Conservation (phyloP, 352 stramenopile genomes). For the Pythium periplocum region DNA sequence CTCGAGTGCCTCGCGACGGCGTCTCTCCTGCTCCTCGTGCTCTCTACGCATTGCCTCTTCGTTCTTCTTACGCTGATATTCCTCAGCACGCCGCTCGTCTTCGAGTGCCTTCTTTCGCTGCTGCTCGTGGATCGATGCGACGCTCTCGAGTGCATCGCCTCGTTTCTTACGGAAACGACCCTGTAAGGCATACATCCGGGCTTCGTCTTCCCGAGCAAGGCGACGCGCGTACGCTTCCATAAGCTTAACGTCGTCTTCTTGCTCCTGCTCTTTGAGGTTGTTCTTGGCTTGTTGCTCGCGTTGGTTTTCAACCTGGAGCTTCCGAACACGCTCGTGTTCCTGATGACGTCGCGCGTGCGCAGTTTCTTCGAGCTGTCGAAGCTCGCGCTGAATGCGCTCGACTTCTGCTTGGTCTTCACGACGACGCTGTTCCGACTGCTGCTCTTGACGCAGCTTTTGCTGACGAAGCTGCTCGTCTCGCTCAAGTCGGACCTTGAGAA, state of each 20-base stretch:
- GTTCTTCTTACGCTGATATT: slow-evolving; percentile 59
- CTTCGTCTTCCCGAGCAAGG: slow-evolving; percentile 52
- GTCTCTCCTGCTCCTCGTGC: slow-evolving; percentile 23
- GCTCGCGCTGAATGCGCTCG: slow-evolving; percentile 41
- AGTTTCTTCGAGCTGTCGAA: slow-evolving; percentile 42
- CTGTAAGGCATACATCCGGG: slow-evolving; percentile 37
- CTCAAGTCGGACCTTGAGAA: slow-evolving; percentile 49
- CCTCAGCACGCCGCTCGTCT: slow-evolving; percentile 51
- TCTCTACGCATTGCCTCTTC: slow-evolving; percentile 28
- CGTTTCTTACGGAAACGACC: neutral
- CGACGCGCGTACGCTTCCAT: slow-evolving; percentile 65
- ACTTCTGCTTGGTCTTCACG: slow-evolving; percentile 50
- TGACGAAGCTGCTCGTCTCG: slow-evolving; percentile 56
- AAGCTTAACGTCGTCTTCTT: slow-evolving; percentile 55
- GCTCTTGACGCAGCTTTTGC: slow-evolving; percentile 33
- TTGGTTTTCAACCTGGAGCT: slow-evolving; percentile 42
- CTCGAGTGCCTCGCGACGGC: slow-evolving; percentile 41
- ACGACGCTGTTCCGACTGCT: slow-evolving; percentile 24
- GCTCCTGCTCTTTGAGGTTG: slow-evolving; percentile 31
- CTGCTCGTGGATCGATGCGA: slow-evolving; percentile 38
- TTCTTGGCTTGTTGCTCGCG: slow-evolving; percentile 36
- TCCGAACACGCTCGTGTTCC: slow-evolving; percentile 47
- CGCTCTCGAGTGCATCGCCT: too few species aligned
- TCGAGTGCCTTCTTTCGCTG: slow-evolving; percentile 41
- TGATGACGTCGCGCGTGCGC: slow-evolving; percentile 27